Percentiles rank a stretch among this genome's conserved stretches.
phyloP scores from a whole-genome alignment of 164 flowering plant species.

The Macadamia tetraphylla region DNA sequence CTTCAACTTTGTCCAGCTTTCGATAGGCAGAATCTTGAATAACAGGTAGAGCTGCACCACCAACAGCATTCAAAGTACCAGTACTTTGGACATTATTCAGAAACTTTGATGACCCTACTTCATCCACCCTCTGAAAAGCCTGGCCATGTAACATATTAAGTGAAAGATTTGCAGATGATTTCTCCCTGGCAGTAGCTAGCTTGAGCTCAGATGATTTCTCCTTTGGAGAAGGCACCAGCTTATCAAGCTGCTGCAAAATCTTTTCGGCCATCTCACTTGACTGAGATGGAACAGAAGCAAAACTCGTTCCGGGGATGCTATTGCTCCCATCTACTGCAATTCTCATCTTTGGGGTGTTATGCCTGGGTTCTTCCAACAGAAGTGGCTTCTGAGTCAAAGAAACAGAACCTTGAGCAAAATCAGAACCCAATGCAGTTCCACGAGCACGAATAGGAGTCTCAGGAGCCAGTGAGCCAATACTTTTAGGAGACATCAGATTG shows the following conservation, averaged over 20 bases:
- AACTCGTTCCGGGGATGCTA: constrained; percentile 24
- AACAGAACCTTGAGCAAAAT: constrained; percentile 15
- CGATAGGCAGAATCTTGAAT: constrained; percentile 16
- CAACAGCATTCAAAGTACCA: constrained; percentile 19
- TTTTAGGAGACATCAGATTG: constrained; percentile 40
- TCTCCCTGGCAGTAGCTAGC: constrained; percentile 33
- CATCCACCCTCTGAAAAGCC: constrained; percentile 68
- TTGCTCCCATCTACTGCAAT: constrained; percentile 25
- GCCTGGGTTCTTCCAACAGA: constrained; percentile 13
- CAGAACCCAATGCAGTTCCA: constrained; percentile 19
- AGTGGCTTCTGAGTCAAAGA: constrained; percentile 16
- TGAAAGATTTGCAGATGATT: constrained; percentile 48
- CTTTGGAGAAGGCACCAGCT: constrained; percentile 46
- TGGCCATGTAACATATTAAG: constrained; percentile 54
- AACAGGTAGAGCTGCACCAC: constrained; percentile 8
- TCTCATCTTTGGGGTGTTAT: constrained; percentile 11
- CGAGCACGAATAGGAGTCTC: constrained; percentile 3
- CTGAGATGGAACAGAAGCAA: constrained; percentile 52
- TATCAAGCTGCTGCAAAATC: constrained; percentile 77
- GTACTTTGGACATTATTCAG: constrained; percentile 24
- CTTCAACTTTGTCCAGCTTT: constrained; percentile 26
- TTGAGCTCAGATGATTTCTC: constrained; percentile 51
- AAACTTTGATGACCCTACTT: constrained; percentile 50
- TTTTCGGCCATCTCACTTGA: constrained; percentile 69
- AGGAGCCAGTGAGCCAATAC: constrained; percentile 17